Percentiles rank a stretch among this genome's conserved stretches.
Conservation (phyloP, 768 basidiomycete species). For the Gloeopeniophorella convolvens region DNA sequence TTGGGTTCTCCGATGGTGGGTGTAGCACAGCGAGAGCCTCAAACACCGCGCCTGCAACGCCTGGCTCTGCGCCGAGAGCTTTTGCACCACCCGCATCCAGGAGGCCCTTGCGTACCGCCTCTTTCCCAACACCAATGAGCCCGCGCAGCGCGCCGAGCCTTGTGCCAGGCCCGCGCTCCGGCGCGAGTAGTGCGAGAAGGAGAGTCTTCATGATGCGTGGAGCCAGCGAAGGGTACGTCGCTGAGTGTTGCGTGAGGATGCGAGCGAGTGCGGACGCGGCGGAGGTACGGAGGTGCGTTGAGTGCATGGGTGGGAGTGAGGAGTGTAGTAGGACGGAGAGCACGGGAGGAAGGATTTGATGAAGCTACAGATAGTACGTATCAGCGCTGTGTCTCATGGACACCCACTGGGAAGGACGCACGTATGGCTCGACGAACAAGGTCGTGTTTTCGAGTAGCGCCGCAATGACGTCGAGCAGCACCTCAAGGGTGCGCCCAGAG, state of each 20-base stretch:
- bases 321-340: constrained; percentile 89
- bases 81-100: constrained; percentile 76
- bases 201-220: constrained; percentile 93
- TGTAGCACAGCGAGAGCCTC: constrained; percentile 57
- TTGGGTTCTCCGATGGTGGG: constrained; percentile 51
- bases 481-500: constrained; percentile 69
- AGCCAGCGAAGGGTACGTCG: constrained; percentile 83
- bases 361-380: constrained; percentile 50
- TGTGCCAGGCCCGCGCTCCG: constrained; percentile 69
- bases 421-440: constrained; percentile 94
- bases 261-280: constrained; percentile 83
- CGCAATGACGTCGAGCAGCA: constrained; percentile 77
- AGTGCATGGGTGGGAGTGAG: constrained; percentile 64
- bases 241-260: constrained; percentile 72
- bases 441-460: constrained; percentile 82
- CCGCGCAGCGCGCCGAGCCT: constrained; percentile 89
- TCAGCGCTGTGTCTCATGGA: neutral
- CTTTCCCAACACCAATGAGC: constrained; percentile 76
- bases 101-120: constrained; percentile 76
- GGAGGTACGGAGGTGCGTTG: constrained; percentile 67
- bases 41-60: constrained; percentile 54
- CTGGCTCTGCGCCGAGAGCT: constrained; percentile 59
- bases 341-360: constrained; percentile 91
- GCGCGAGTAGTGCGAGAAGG: constrained; percentile 71
- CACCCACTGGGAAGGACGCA: constrained; percentile 36